Percentiles rank a stretch among this genome's conserved stretches.
These are phyloP conservation scores for Didymella segeticola DNA, from an alignment of 2,329 filamentous ascomycete species.

Conservation along the genomic window DNA sequence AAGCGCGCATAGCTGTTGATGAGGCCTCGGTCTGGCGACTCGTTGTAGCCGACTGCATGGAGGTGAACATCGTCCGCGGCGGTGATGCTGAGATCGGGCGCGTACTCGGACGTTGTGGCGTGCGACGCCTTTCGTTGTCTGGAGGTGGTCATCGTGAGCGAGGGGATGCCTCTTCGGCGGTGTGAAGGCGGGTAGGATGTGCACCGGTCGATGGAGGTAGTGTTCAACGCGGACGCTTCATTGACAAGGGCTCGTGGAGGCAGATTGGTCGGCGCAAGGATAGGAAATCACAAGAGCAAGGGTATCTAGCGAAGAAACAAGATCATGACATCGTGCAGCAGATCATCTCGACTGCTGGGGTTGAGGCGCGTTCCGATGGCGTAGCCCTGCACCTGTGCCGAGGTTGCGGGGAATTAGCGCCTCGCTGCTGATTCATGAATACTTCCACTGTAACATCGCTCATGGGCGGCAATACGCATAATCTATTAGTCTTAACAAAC, in stretches of 20 bases:
- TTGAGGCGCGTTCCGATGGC: constrained; percentile 8
- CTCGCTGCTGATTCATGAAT: constrained; percentile 3
- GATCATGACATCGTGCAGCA: constrained; percentile 15
- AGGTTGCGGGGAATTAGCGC: constrained; percentile 27
- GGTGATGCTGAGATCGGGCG: constrained; percentile 56
- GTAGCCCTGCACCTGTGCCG: constrained; percentile 21
- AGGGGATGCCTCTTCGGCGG: neutral
- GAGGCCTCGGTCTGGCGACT: constrained; percentile 67
- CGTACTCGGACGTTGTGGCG: constrained; percentile 32
- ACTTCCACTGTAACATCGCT: neutral
- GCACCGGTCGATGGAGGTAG: neutral
- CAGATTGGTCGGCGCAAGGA: neutral
- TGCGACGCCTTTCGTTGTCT: neutral
- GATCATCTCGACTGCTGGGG: constrained; percentile 2
- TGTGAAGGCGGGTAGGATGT: neutral
- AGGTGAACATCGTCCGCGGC: constrained; percentile 54
- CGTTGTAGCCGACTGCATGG: constrained; percentile 53
- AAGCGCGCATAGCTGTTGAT: constrained; percentile 89
- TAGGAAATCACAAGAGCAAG: neutral
- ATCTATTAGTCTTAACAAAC: neutral
- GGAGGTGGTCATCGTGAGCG: constrained; percentile 5
- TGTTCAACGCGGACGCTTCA: constrained; percentile 7
- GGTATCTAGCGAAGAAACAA: neutral
- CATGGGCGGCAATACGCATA: neutral
- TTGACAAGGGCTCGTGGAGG: neutral